phyloP scores from a whole-genome alignment of 257 asterid species.

The Penstemon newberryi region DNA sequence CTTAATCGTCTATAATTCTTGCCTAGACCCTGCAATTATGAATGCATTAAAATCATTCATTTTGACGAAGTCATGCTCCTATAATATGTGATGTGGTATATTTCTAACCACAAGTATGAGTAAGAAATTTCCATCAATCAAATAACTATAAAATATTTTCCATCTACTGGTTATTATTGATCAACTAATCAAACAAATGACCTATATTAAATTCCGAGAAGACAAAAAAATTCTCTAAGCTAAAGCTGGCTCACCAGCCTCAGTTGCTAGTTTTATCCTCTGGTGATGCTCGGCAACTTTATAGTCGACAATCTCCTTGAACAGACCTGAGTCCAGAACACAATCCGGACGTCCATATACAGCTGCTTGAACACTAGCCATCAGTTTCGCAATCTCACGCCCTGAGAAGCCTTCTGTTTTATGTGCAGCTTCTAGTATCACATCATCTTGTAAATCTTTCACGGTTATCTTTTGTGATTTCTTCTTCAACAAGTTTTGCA shows the following conservation, averaged over 20 bases:
- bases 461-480: constrained; percentile 57
- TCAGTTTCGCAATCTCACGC: constrained; percentile 89
- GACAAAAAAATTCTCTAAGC: constrained; percentile 9
- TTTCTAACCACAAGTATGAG: too few relatives aligned
- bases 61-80: too few relatives aligned
- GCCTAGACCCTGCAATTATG: too few relatives aligned
- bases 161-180: too few relatives aligned
- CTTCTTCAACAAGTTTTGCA: constrained; percentile 45
- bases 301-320: constrained; percentile 75
- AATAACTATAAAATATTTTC: too few relatives aligned
- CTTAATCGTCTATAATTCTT: too few relatives aligned
- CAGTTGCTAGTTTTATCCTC: constrained; percentile 67
- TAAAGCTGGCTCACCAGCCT: constrained; percentile 23
- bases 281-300: constrained; percentile 86
- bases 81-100: too few relatives aligned
- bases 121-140: too few relatives aligned
- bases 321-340: constrained; percentile 60
- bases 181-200: too few relatives aligned
- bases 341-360: constrained; percentile 89
- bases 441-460: constrained; percentile 64
- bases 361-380: constrained; percentile 93
- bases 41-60: too few relatives aligned
- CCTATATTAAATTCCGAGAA: too few relatives aligned
- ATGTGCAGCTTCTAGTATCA: constrained; percentile 64
- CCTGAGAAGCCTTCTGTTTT: constrained; percentile 87